Conservation (phyloP, 2,329 filamentous ascomycete species). For the Bipolaris oryzae region DNA sequence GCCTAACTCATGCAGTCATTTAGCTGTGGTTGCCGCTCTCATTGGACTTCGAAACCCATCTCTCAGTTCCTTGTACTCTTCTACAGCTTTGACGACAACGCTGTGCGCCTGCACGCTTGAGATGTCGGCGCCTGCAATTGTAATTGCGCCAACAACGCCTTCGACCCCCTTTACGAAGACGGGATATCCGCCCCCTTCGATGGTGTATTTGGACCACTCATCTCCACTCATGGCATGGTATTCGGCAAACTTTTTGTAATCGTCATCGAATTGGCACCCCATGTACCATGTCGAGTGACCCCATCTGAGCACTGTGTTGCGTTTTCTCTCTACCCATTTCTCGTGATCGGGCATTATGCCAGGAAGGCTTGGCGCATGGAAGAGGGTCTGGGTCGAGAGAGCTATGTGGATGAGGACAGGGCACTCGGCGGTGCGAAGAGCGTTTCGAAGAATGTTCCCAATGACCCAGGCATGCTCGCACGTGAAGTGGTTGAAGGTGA, state of each 20-base stretch:
- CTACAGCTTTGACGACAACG: constrained; percentile 72
- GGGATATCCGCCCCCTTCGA: constrained; percentile 78
- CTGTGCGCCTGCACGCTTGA: constrained; percentile 80
- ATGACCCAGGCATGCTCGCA: constrained; percentile 68
- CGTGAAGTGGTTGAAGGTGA: constrained; percentile 64
- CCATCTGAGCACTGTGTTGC: constrained; percentile 73
- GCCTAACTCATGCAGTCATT: constrained; percentile 36
- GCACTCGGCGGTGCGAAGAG: constrained; percentile 62
- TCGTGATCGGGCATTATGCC: constrained; percentile 76
- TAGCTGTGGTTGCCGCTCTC: constrained; percentile 42
- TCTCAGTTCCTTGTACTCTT: constrained; percentile 55
- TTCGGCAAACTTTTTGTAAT: constrained; percentile 68
- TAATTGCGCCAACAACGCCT: constrained; percentile 74
- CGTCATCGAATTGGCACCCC: constrained; percentile 70
- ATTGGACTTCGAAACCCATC: constrained; percentile 45
- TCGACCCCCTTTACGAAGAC: constrained; percentile 75
- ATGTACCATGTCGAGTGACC: constrained; percentile 74
- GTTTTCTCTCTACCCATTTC: constrained; percentile 67
- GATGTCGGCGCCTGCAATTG: constrained; percentile 69
- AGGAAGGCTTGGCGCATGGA: constrained; percentile 70
- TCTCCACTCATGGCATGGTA: constrained; percentile 66
- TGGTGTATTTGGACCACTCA: constrained; percentile 67
- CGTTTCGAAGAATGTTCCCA: constrained; percentile 67
- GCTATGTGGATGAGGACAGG: constrained; percentile 69
- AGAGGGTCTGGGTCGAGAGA: constrained; percentile 68